These are phyloP conservation scores for Kodamaea hsintzibuensis DNA, from an alignment of 805 yeast species.

Conservation along the genomic window DNA sequence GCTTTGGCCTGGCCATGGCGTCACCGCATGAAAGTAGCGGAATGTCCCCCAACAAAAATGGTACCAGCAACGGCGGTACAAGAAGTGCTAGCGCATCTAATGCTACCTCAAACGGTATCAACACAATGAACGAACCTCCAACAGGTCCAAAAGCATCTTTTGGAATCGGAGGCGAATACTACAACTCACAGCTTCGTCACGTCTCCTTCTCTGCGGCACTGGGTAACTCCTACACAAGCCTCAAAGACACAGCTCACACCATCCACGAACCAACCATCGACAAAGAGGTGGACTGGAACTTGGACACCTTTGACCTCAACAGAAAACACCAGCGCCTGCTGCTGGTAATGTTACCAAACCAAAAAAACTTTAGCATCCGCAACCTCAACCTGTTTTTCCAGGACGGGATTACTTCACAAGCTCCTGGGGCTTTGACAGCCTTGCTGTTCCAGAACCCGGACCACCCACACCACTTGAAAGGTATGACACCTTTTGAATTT, in stretches of 20 bases:
- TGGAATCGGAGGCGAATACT: constrained; percentile 7
- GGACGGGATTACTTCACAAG: constrained; percentile 6
- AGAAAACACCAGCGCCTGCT: constrained; percentile 5
- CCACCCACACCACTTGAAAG: constrained; percentile 42
- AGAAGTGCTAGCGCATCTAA: neutral
- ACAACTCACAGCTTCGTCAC: constrained; percentile 36
- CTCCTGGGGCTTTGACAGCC: constrained; percentile 9
- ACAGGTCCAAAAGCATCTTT: constrained; percentile 6
- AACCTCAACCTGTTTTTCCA: constrained; percentile 16
- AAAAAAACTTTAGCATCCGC: constrained; percentile 9
- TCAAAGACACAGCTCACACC: constrained; percentile 41
- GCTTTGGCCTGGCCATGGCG: constrained; percentile 1
- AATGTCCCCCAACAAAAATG: constrained; percentile 1
- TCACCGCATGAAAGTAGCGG: constrained; percentile 1
- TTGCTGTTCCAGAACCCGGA: constrained; percentile 36
- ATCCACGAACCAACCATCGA: neutral
- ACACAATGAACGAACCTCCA: neutral
- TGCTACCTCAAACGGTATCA: neutral
- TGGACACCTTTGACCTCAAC: constrained; percentile 31
- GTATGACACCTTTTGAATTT: constrained; percentile 40
- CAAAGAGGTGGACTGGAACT: constrained; percentile 25
- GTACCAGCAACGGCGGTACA: constrained; percentile 3
- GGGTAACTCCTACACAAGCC: constrained; percentile 58
- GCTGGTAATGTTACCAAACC: constrained; percentile 5
- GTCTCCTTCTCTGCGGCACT: constrained; percentile 68